These are phyloP conservation scores for Scheffersomyces segobiensis DNA, from an alignment of 1,139 yeast genomes.

Conservation along the genomic window DNA sequence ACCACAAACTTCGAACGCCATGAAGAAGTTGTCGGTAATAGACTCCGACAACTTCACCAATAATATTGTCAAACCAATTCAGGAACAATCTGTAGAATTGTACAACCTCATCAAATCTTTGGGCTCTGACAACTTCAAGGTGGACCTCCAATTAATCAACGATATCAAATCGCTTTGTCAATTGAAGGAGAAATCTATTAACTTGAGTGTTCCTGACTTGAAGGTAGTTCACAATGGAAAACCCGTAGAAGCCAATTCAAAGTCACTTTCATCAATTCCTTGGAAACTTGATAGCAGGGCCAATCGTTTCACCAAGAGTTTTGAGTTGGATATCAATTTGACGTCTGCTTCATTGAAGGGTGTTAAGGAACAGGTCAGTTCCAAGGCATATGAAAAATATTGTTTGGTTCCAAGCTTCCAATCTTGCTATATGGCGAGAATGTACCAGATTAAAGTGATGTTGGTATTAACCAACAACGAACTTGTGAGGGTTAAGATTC, in stretches of 20 bases:
- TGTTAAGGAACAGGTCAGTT: background rate
- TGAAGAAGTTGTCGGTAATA: constrained; percentile 8
- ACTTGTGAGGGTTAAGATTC: constrained; percentile 17
- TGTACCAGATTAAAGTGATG: constrained; percentile 20
- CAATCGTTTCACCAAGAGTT: constrained; percentile 3
- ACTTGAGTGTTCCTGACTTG: constrained; percentile 20
- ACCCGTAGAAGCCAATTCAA: background rate
- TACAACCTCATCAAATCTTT: constrained; percentile 19
- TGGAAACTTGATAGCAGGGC: constrained; percentile 5
- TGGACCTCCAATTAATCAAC: constrained; percentile 32
- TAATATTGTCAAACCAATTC: constrained; percentile 25
- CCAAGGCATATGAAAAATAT: constrained; percentile 13
- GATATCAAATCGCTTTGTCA: constrained; percentile 32
- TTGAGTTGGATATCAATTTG: constrained; percentile 8
- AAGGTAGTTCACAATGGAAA: constrained; percentile 1
- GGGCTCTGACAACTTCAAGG: constrained; percentile 25
- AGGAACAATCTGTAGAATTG: constrained; percentile 19
- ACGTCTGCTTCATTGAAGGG: constrained; percentile 4
- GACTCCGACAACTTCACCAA: constrained; percentile 27
- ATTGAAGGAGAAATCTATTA: constrained; percentile 28
- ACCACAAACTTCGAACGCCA: constrained; percentile 1
- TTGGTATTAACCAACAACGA: constrained; percentile 19
- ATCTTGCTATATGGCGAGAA: constrained; percentile 21
- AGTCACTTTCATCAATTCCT: constrained; percentile 1
- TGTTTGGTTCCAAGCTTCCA: constrained; percentile 27